phyloP scores from a whole-genome alignment of 192 early-diverging fungal species.

The Phlyctochytrium arcticum region DNA sequence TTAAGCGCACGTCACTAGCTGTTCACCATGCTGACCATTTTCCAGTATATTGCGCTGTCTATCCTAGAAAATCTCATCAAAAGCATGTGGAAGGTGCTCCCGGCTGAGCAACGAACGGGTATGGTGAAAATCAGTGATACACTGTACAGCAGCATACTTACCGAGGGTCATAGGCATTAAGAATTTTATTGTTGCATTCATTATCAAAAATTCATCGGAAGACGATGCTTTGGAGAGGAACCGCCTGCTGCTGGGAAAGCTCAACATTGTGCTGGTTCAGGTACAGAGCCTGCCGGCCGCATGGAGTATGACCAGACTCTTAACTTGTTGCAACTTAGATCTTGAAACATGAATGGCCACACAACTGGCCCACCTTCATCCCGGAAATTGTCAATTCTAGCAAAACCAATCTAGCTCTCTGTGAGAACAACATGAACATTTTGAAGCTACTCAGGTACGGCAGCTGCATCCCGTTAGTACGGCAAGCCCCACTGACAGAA shows the following conservation, averaged over 20 bases:
- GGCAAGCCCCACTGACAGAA: background rate
- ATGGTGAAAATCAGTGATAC: slow-evolving; percentile 5
- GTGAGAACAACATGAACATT: slow-evolving; percentile 99
- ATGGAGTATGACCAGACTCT: background rate
- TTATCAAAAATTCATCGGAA: slow-evolving; percentile 87
- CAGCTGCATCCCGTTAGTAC: background rate
- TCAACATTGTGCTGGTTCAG: slow-evolving; percentile 97
- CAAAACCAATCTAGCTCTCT: slow-evolving; percentile 84
- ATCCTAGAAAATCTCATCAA: slow-evolving; percentile 94
- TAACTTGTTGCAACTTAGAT: slow-evolving; percentile 54
- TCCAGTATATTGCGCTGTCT: slow-evolving; percentile 86
- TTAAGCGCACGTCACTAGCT: background rate
- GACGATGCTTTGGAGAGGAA: slow-evolving; percentile 74
- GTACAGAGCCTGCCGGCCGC: slow-evolving; percentile 36
- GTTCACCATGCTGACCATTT: background rate
- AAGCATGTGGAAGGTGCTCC: slow-evolving; percentile 96
- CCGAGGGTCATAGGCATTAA: slow-evolving; percentile 70
- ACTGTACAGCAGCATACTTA: background rate
- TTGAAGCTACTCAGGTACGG: slow-evolving; percentile 88
- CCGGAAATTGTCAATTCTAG: slow-evolving; percentile 96
- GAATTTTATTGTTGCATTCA: slow-evolving; percentile 89
- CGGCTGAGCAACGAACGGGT: slow-evolving; percentile 76
- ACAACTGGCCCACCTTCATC: slow-evolving; percentile 98
- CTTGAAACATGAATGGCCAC: slow-evolving; percentile 99
- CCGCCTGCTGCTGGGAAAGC: slow-evolving; percentile 79